These are phyloP conservation scores for Scutellaria galericulata DNA, from an alignment of 257 asterid genomes.

Conservation along the genomic window DNA sequence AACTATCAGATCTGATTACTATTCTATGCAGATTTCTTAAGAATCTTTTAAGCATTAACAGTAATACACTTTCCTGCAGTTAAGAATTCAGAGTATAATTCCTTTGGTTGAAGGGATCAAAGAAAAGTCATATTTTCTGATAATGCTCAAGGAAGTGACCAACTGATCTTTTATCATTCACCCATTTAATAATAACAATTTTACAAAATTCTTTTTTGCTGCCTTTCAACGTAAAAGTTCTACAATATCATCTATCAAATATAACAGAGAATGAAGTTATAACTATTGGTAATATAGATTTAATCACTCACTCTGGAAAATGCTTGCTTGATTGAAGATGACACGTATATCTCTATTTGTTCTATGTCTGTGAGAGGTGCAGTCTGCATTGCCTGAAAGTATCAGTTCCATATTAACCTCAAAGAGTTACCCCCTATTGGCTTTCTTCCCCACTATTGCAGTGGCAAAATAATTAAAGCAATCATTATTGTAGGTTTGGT, in stretches of 20 bases:
- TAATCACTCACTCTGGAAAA: slow-evolving; percentile 69
- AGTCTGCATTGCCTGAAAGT: slow-evolving; percentile 68
- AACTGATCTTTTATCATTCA: slow-evolving; percentile 23
- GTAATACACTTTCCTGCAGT: slow-evolving; percentile 5
- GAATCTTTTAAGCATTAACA: neutral
- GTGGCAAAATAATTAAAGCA: neutral
- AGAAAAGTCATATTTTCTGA: neutral
- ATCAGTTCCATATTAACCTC: slow-evolving; percentile 26
- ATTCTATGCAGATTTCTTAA: neutral
- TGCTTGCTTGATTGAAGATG: slow-evolving; percentile 83
- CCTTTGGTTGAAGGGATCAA: neutral
- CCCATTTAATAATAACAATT: slow-evolving; percentile 10
- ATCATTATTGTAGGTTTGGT: neutral
- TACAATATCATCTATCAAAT: slow-evolving; percentile 12
- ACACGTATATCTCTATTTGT: slow-evolving; percentile 85
- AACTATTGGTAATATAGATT: slow-evolving; percentile 29
- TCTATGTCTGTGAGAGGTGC: slow-evolving; percentile 66
- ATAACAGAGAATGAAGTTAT: slow-evolving; percentile 15
- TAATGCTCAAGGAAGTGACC: slow-evolving; percentile 13
- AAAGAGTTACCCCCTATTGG: neutral
- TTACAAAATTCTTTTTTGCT: neutral
- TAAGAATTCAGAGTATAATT: neutral
- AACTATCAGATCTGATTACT: neutral
- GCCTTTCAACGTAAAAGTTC: slow-evolving; percentile 12
- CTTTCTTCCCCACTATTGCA: slow-evolving; percentile 19